Percentiles rank a stretch among this genome's conserved stretches.
These are phyloP conservation scores for Phytophthora citricola DNA, from an alignment of 352 stramenopile genomes.

Conservation along the genomic window DNA sequence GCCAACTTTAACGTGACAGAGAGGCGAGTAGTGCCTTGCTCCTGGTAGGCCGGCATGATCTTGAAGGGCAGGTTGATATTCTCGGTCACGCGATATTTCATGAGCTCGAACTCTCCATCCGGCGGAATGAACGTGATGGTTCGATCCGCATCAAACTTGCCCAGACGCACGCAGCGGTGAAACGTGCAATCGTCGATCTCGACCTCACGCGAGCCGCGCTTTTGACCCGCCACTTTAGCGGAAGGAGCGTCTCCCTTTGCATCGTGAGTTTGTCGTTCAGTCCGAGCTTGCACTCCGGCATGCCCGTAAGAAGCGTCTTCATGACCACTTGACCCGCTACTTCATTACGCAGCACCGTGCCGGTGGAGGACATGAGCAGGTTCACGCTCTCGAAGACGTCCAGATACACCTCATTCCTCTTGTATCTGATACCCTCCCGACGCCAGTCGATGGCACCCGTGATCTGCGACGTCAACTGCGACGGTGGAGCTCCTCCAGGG, in stretches of 20 bases:
- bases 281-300: slow-evolving; percentile 99
- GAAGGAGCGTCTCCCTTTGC: slow-evolving; percentile 84
- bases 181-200: slow-evolving; percentile 99
- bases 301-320: slow-evolving; percentile 98
- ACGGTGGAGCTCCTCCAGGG: slow-evolving; percentile 91
- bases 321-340: slow-evolving; percentile 97
- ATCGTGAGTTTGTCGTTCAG: slow-evolving; percentile 99
- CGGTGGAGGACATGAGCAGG: slow-evolving; percentile 95
- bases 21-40: slow-evolving; percentile 89
- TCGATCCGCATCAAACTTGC: slow-evolving; percentile 98
- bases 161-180: slow-evolving; percentile 97
- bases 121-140: slow-evolving; percentile 98
- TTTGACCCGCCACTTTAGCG: slow-evolving; percentile 71
- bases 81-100: slow-evolving; percentile 97
- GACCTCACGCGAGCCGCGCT: slow-evolving; percentile 77
- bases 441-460: slow-evolving; percentile 92
- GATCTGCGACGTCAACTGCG: slow-evolving; percentile 84
- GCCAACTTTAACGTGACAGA: slow-evolving; percentile 87
- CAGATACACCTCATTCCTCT: slow-evolving; percentile 99
- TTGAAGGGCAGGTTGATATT: slow-evolving; percentile 99
- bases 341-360: slow-evolving; percentile 95
- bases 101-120: slow-evolving; percentile 99
- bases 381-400: slow-evolving; percentile 98
- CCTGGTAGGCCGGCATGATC: slow-evolving; percentile 97
- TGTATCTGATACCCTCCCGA: slow-evolving; percentile 97